Evolutionary conservation across 306 rosid species (phyloP).

Genomic region (Arachis hypogaea): DNA sequence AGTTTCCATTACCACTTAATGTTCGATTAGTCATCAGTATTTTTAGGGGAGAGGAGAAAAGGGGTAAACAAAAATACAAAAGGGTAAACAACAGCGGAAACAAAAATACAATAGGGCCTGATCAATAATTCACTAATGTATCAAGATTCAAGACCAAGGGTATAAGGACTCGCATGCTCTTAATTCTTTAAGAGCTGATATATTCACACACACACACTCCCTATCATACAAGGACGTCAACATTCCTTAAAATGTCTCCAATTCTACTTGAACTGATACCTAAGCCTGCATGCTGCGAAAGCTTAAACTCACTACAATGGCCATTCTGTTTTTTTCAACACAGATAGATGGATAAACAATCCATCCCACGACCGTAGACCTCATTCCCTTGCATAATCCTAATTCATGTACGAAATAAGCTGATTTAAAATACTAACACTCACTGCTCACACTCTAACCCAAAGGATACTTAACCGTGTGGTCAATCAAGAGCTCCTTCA

Average conservation of each 20-base stretch:
- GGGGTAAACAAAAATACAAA: no score
- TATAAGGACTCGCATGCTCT: background rate
- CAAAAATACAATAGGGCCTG: background rate
- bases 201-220: background rate
- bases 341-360: background rate
- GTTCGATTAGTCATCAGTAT: no score
- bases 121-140: background rate
- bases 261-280: constrained; percentile 20
- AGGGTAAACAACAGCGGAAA: no score
- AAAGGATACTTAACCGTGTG: constrained; percentile 1
- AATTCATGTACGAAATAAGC: background rate
- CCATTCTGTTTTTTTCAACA: background rate
- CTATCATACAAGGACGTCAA: background rate
- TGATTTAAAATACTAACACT: constrained; percentile 4
- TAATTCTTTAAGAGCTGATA: background rate
- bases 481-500: background rate
- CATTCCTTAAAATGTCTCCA: constrained; percentile 5
- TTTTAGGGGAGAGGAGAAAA: no score
- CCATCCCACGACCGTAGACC: no score
- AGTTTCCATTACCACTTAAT: no score
- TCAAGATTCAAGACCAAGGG: constrained; percentile 29
- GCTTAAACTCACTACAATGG: constrained; percentile 10
- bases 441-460: constrained; percentile 4
- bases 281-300: constrained; percentile 1
- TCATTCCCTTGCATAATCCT: background rate